Evolutionary conservation across 2,329 filamentous ascomycete species (phyloP).

Genomic region (Emergomyces orientalis): DNA sequence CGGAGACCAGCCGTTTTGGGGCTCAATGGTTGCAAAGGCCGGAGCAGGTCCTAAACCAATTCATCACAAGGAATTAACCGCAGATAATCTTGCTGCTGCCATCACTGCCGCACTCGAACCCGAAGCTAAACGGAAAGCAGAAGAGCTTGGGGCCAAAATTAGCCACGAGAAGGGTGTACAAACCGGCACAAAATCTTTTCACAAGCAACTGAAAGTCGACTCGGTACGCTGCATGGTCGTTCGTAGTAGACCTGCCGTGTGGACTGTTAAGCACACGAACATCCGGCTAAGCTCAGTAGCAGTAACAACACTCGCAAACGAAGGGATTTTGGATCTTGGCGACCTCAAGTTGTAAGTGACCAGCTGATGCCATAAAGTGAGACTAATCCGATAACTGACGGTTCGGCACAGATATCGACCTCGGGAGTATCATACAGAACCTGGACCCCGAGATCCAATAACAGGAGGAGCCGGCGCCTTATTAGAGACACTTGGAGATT

Average conservation of each 20-base stretch:
- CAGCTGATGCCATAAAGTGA: neutral
- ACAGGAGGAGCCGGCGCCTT: conserved; percentile 68
- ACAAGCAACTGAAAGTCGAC: conserved; percentile 58
- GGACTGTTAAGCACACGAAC: conserved; percentile 61
- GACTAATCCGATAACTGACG: conserved; percentile 12
- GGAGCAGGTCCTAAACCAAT: conserved; percentile 64
- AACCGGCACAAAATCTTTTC: conserved; percentile 58
- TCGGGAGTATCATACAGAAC: conserved; percentile 65
- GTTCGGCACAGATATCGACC: conserved; percentile 38
- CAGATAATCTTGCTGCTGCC: conserved; percentile 55
- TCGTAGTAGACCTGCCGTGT: conserved; percentile 60
- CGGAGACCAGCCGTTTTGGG: conserved; percentile 78
- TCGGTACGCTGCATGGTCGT: conserved; percentile 60
- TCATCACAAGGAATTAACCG: conserved; percentile 57
- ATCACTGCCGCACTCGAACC: conserved; percentile 53
- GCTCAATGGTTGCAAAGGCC: conserved; percentile 61
- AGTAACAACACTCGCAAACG: conserved; percentile 57
- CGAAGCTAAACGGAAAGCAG: conserved; percentile 48
- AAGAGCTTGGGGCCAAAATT: conserved; percentile 55
- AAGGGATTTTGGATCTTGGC: conserved; percentile 55
- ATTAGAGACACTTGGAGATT: conserved; percentile 69
- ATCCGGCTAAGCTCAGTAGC: conserved; percentile 63
- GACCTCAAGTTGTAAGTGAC: conserved; percentile 60
- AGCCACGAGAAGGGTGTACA: conserved; percentile 55
- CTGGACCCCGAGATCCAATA: conserved; percentile 70